Conservation (phyloP, 2,329 filamentous ascomycete genomes). For the Tolypocladium endophyticum region DNA sequence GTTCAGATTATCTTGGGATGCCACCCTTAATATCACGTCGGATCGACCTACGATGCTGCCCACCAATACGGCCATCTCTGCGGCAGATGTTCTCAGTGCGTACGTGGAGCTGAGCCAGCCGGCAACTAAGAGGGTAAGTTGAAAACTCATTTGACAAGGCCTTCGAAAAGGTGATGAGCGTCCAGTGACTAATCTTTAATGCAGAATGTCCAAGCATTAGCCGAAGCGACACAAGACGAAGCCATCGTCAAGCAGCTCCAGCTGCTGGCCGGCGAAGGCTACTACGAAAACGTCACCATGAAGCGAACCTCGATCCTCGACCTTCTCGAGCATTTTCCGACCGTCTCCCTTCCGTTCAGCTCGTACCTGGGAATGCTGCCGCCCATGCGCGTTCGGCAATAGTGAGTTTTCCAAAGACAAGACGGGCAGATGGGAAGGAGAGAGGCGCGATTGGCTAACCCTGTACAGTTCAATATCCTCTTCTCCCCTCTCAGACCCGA, state of each 20-base stretch:
- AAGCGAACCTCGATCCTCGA: conserved; percentile 58
- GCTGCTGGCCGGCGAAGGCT: conserved; percentile 34
- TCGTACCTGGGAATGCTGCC: conserved; percentile 63
- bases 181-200: conserved; percentile 3
- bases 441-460: background rate
- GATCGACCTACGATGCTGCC: conserved; percentile 42
- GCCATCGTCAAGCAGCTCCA: conserved; percentile 30
- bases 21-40: conserved; percentile 50
- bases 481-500: conserved; percentile 50
- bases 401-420: conserved; percentile 23
- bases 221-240: conserved; percentile 38
- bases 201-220: conserved; percentile 29
- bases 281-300: conserved; percentile 35
- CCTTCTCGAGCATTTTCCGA: conserved; percentile 53
- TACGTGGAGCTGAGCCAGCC: conserved; percentile 67
- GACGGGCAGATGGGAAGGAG: background rate
- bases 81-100: conserved; percentile 52
- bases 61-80: conserved; percentile 45
- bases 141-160: background rate
- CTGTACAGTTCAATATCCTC: conserved; percentile 55
- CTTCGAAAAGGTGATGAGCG: background rate
- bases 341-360: conserved; percentile 50
- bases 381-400: conserved; percentile 69
- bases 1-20: conserved; percentile 61
- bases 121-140: conserved; percentile 52